Percentiles rank a stretch among this genome's conserved stretches.
These are phyloP conservation scores for Mucuna pruriens DNA, from an alignment of 306 rosid genomes.

Conservation along the genomic window DNA sequence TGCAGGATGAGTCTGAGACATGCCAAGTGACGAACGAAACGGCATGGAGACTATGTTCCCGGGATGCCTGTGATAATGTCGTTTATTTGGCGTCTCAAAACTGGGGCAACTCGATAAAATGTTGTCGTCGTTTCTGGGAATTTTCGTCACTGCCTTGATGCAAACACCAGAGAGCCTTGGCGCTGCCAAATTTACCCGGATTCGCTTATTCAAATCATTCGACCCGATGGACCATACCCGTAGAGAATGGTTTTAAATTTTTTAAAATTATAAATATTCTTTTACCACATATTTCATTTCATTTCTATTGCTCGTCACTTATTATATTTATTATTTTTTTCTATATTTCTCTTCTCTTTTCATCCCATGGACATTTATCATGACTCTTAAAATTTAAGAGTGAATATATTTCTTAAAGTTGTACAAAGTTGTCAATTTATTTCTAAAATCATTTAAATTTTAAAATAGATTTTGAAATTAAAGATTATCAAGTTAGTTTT, in stretches of 20 bases:
- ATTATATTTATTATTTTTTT: no score
- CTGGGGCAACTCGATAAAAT: background rate
- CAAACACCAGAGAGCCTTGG: background rate
- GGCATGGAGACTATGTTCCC: background rate
- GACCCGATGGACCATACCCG: background rate
- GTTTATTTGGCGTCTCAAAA: background rate
- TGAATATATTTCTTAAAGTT: no score
- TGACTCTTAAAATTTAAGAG: no score
- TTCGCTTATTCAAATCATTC: background rate
- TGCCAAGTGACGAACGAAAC: background rate
- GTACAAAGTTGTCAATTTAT: no score
- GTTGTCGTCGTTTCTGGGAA: background rate
- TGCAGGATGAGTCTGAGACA: background rate
- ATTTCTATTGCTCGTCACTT: no score
- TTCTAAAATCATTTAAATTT: no score
- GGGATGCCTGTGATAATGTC: conserved; percentile 5
- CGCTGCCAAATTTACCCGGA: background rate
- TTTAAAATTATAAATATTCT: no score
- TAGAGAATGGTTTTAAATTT: background rate
- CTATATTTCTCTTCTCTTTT: no score
- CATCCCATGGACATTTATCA: no score
- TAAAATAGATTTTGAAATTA: no score
- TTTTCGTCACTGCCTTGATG: background rate
- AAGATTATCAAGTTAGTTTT: no score
- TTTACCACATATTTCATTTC: no score